phyloP scores from a whole-genome alignment of 345 rosid species.

The Pistacia integerrima region DNA sequence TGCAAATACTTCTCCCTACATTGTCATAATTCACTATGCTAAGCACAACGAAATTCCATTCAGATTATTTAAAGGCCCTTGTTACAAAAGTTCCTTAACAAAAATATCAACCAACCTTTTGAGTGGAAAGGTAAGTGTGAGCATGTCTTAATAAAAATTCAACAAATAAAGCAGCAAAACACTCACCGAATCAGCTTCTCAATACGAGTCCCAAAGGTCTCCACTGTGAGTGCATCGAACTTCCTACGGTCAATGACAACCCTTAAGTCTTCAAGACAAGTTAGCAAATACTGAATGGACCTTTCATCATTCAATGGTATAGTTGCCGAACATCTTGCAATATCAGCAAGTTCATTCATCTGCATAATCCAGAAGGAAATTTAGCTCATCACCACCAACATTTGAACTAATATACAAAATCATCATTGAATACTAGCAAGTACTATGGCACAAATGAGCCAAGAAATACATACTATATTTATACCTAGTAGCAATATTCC shows the following conservation, averaged over 20 bases:
- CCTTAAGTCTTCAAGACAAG: conserved; percentile 86
- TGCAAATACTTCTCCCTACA: conserved; percentile 97
- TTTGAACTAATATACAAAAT: conserved; percentile 11
- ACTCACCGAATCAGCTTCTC: conserved; percentile 87
- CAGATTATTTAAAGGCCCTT: conserved; percentile 8
- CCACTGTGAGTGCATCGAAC: conserved; percentile 93
- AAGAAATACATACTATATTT: conserved; percentile 4
- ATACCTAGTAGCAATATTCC: background rate
- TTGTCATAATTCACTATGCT: conserved; percentile 13
- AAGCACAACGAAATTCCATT: conserved; percentile 16
- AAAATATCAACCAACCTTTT: conserved; percentile 7
- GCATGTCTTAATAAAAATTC: background rate
- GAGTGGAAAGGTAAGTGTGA: background rate
- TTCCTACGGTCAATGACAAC: conserved; percentile 83
- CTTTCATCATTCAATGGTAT: conserved; percentile 78
- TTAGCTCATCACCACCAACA: conserved; percentile 11
- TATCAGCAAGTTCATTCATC: conserved; percentile 98
- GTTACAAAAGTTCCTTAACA: conserved; percentile 1
- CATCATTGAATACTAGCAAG: background rate
- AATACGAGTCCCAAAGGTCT: conserved; percentile 92
- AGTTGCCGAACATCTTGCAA: conserved; percentile 91
- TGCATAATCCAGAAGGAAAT: conserved; percentile 42
- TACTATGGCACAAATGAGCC: background rate
- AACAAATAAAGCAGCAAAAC: conserved; percentile 22
- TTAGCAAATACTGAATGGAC: conserved; percentile 62